Evolutionary conservation across 176 grass and related monocot species (phyloP).

Genomic region (Aegilops speltoides): DNA sequence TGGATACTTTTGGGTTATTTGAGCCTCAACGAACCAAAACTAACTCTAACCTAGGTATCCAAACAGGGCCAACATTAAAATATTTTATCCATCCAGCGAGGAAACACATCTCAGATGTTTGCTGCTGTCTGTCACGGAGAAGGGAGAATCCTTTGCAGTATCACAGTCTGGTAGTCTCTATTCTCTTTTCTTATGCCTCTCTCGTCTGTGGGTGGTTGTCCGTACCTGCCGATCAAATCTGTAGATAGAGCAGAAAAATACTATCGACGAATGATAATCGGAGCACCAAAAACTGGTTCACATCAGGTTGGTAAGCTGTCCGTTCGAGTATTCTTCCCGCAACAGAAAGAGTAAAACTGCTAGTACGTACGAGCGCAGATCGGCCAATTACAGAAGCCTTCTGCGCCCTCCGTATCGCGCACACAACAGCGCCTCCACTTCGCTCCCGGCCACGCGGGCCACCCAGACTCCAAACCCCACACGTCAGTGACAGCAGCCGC

Average conservation of each 20-base stretch:
- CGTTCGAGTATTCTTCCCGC: neutral
- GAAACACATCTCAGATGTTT: too few relatives aligned
- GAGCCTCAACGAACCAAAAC: too few relatives aligned
- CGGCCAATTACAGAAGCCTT: slow-evolving; percentile 12
- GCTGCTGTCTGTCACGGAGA: too few relatives aligned
- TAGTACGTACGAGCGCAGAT: neutral
- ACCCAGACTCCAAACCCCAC: neutral
- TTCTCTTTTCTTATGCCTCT: neutral
- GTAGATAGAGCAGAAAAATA: neutral
- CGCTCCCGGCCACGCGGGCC: neutral
- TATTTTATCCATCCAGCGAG: too few relatives aligned
- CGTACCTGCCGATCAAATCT: neutral
- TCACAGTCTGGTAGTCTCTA: neutral
- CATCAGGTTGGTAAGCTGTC: neutral
- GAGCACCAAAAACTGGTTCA: neutral
- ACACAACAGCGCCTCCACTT: neutral
- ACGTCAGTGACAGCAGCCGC: neutral
- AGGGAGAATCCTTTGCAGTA: too few relatives aligned
- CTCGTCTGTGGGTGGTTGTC: neutral
- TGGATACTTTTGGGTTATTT: too few relatives aligned
- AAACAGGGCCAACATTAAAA: too few relatives aligned
- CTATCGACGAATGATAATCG: neutral
- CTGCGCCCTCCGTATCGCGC: neutral
- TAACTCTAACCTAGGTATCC: too few relatives aligned
- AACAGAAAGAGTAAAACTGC: neutral